Evolutionary conservation across 768 basidiomycete species (phyloP).

Genomic region (Gymnopilus junonius): DNA sequence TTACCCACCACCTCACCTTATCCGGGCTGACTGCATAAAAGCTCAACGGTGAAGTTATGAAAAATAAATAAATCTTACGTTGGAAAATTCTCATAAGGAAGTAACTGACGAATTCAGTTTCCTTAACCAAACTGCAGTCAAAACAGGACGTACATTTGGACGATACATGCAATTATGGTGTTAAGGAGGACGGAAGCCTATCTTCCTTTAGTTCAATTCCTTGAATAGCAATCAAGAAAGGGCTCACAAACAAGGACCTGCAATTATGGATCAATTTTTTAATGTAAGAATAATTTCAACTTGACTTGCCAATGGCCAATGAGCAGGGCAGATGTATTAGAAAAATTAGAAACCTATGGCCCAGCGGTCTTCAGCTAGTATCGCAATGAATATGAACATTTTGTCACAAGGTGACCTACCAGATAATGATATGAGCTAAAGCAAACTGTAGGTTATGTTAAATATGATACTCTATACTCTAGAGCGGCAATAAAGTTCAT

Average conservation of each 20-base stretch:
- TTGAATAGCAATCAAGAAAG: background rate
- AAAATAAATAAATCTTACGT: background rate
- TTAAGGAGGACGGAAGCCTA: conserved; percentile 33
- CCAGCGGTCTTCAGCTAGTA: background rate
- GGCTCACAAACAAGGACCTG: conserved; percentile 39
- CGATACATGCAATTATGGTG: conserved; percentile 34
- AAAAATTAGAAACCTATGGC: conserved; percentile 39
- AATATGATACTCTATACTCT: background rate
- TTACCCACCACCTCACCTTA: conserved; percentile 36
- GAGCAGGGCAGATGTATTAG: conserved; percentile 32
- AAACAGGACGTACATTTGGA: conserved; percentile 30
- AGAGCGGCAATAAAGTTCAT: background rate
- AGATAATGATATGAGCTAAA: conserved; percentile 44
- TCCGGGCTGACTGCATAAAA: conserved; percentile 31
- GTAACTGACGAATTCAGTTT: background rate
- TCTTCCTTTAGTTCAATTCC: background rate
- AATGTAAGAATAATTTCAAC: background rate
- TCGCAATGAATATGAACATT: background rate
- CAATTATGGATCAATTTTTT: too few species aligned
- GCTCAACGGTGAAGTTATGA: background rate
- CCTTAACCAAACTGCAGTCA: background rate
- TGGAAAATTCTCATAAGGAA: background rate
- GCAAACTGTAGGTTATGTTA: conserved; percentile 22
- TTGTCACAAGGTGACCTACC: conserved; percentile 18
- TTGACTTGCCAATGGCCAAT: conserved; percentile 41